phyloP scores from a whole-genome alignment of 1,284 basidiomycete genomes.

The Neonothopanus nambi region DNA sequence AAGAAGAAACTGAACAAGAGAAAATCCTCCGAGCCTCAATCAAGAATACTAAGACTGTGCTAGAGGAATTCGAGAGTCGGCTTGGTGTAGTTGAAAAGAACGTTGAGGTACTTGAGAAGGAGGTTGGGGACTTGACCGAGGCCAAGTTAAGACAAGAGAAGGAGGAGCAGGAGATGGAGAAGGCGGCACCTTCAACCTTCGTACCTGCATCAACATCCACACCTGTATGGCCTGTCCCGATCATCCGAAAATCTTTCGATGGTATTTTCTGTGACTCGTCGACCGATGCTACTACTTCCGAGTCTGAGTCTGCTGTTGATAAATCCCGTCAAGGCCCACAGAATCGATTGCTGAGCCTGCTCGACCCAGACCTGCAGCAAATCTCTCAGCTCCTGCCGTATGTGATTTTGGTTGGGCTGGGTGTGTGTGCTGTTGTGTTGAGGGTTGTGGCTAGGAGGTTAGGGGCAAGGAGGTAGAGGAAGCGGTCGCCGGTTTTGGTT shows the following conservation, averaged over 20 bases:
- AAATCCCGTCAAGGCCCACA: background rate
- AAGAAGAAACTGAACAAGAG: conserved; percentile 9
- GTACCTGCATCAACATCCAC: too few species aligned
- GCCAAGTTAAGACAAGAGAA: background rate
- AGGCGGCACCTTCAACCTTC: too few species aligned
- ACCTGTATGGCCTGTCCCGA: background rate
- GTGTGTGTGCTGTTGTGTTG: conserved; percentile 56
- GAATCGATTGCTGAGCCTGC: background rate
- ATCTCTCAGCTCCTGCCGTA: conserved; percentile 45
- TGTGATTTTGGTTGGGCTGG: conserved; percentile 55
- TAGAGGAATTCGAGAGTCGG: background rate
- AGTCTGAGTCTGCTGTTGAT: background rate
- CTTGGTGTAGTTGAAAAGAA: conserved; percentile 5
- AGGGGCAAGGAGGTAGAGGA: background rate
- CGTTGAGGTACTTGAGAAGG: conserved; percentile 2
- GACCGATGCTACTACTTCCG: background rate
- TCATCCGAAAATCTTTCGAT: background rate
- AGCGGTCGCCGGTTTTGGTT: too few species aligned
- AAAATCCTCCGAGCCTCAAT: conserved; percentile 1
- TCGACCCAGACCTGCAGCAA: conserved; percentile 23
- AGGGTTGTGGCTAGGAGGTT: conserved; percentile 43
- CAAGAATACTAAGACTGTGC: background rate
- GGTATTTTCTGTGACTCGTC: background rate
- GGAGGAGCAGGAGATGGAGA: too few species aligned
- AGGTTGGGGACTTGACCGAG: background rate